These are phyloP conservation scores for Naganishia randhawae DNA, from an alignment of 768 basidiomycete genomes.

Conservation along the genomic window DNA sequence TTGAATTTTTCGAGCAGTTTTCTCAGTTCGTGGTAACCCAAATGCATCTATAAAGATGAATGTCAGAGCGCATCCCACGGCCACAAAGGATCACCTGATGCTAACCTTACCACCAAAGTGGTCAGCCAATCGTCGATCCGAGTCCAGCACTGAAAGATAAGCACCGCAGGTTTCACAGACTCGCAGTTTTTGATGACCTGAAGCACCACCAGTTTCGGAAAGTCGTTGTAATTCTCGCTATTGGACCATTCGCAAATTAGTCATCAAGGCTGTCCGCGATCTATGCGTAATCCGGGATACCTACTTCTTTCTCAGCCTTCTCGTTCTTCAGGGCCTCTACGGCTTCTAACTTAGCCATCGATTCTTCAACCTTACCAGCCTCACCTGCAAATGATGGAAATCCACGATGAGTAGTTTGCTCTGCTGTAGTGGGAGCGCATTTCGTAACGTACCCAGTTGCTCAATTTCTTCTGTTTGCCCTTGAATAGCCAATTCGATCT, in stretches of 20 bases:
- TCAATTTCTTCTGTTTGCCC: slow-evolving; percentile 99
- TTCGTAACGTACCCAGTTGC: slow-evolving; percentile 61
- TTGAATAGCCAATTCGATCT: slow-evolving; percentile 97
- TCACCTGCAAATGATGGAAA: slow-evolving; percentile 61
- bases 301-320: slow-evolving; percentile 89
- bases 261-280: slow-evolving; percentile 7
- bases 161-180: slow-evolving; percentile 99
- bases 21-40: slow-evolving; percentile 96
- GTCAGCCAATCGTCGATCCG: slow-evolving; percentile 95
- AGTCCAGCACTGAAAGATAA: slow-evolving; percentile 96
- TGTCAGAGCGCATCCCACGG: background rate
- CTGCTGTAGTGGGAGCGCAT: slow-evolving; percentile 32
- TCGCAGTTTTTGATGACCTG: slow-evolving; percentile 98
- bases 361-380: slow-evolving; percentile 98
- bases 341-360: slow-evolving; percentile 93
- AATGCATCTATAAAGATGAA: slow-evolving; percentile 72
- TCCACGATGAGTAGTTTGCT: background rate
- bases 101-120: slow-evolving; percentile 98
- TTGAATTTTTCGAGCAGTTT: slow-evolving; percentile 87
- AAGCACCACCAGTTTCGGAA: slow-evolving; percentile 96
- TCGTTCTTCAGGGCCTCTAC: slow-evolving; percentile 96
- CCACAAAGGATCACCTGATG: slow-evolving; percentile 29
- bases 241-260: slow-evolving; percentile 2
- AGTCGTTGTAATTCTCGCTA: slow-evolving; percentile 91
- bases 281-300: slow-evolving; percentile 33